Evolutionary conservation across 192 early-diverging fungal genomes (phyloP).

Genomic region (Rhizoclosmatium sp.): DNA sequence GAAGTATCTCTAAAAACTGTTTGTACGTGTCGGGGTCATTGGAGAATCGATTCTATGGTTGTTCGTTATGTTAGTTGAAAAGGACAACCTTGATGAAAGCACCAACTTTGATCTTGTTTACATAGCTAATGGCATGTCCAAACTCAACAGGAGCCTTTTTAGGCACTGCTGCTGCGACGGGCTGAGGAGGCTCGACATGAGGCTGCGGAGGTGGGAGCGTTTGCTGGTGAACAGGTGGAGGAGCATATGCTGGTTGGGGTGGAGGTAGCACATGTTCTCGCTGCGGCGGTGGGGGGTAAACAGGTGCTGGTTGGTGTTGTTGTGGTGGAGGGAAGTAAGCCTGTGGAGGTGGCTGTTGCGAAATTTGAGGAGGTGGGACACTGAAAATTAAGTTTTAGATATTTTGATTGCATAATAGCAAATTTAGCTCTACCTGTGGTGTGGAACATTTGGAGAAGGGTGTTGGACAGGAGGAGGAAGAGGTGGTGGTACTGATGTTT

Average conservation of each 20-base stretch:
- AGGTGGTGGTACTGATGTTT: neutral
- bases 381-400: neutral
- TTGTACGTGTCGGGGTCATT: slow-evolving; percentile 96
- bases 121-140: slow-evolving; percentile 98
- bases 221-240: slow-evolving; percentile 37
- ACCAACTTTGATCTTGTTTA: slow-evolving; percentile 96
- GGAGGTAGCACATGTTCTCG: neutral
- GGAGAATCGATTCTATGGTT: slow-evolving; percentile 81
- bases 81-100: slow-evolving; percentile 9
- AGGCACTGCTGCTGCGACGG: neutral
- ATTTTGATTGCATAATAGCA: too few species aligned
- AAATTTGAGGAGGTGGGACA: neutral
- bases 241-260: neutral
- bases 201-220: slow-evolving; percentile 20
- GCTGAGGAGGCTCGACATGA: neutral
- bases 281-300: neutral
- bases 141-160: slow-evolving; percentile 85
- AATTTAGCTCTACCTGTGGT: neutral
- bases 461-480: neutral
- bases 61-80: slow-evolving; percentile 16
- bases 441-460: neutral
- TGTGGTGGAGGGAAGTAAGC: neutral
- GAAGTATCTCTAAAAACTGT: slow-evolving; percentile 96
- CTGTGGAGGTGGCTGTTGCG: neutral
- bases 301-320: neutral